Conservation (phyloP, 78 protist species). For the Polysphondylium violaceum region DNA sequence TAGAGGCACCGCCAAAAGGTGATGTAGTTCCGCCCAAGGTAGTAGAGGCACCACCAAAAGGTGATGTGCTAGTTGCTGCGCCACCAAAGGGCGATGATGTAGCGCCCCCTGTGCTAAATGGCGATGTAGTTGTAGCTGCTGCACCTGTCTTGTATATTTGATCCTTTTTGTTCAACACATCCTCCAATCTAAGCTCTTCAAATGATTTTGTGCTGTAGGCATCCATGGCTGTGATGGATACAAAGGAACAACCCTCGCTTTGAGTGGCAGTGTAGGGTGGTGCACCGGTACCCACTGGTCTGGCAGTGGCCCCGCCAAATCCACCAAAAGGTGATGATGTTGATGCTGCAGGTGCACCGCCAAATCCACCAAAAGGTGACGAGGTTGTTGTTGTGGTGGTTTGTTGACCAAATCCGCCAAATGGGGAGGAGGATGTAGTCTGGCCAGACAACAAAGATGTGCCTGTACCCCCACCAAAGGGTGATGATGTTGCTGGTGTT, state of each 20-base stretch:
- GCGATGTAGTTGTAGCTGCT: neutral
- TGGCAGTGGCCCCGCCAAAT: neutral
- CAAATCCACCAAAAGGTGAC: neutral
- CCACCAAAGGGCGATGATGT: slow-evolving; percentile 54
- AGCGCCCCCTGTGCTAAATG: neutral
- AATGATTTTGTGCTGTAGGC: slow-evolving; percentile 34
- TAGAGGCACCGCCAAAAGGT: neutral
- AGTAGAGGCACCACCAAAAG: slow-evolving; percentile 14
- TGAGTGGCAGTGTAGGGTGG: neutral
- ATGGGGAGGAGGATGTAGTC: neutral
- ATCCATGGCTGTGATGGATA: slow-evolving; percentile 60
- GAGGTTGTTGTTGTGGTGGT: neutral
- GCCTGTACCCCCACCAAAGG: slow-evolving; percentile 58
- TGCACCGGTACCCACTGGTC: neutral
- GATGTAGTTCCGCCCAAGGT: neutral
- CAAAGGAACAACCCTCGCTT: neutral
- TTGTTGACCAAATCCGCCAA: neutral
- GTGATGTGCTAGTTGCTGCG: slow-evolving; percentile 21
- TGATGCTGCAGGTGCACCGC: neutral
- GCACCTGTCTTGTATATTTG: neutral
- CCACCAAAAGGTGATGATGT: neutral
- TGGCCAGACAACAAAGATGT: neutral
- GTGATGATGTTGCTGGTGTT: slow-evolving; percentile 30
- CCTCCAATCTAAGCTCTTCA: slow-evolving; percentile 73
- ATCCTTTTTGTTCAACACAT: slow-evolving; percentile 38